Percentiles rank a stretch among this genome's conserved stretches.
Conservation (phyloP, 345 rosid genomes). For the Linum trigynum region DNA sequence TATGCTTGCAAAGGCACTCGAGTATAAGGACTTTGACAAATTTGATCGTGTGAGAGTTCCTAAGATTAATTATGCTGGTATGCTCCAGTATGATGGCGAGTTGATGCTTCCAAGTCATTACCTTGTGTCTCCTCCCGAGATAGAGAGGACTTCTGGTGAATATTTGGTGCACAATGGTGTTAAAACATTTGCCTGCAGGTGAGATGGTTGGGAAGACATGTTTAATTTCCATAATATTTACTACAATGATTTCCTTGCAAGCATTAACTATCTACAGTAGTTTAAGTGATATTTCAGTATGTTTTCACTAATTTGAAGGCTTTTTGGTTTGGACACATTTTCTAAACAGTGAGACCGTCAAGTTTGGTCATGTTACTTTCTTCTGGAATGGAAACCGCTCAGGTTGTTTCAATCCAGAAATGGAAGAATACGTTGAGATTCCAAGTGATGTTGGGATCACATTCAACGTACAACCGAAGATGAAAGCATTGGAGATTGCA, state of each 20-base stretch:
- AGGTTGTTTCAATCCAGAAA: conserved; percentile 57
- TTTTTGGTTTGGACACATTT: background rate
- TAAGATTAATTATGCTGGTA: conserved; percentile 83
- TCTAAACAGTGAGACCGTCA: conserved; percentile 72
- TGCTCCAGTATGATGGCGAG: conserved; percentile 98
- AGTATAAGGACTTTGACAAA: conserved; percentile 74
- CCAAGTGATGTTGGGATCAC: conserved; percentile 92
- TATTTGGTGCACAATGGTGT: conserved; percentile 73
- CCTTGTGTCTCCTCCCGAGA: conserved; percentile 97
- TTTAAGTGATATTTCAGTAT: too few species aligned
- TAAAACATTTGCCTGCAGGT: conserved; percentile 96
- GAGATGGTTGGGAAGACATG: background rate
- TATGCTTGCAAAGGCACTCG: conserved; percentile 94
- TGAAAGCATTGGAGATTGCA: conserved; percentile 88
- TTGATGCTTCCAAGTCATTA: conserved; percentile 73
- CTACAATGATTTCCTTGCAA: too few species aligned
- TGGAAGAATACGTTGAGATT: conserved; percentile 89
- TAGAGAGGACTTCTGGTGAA: conserved; percentile 94
- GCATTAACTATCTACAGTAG: background rate
- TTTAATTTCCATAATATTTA: too few species aligned
- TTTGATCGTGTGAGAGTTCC: conserved; percentile 91
- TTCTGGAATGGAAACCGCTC: conserved; percentile 99
- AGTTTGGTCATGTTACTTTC: conserved; percentile 94
- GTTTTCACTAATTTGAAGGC: too few species aligned
- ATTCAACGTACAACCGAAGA: conserved; percentile 83